Evolutionary conservation across 2,329 filamentous ascomycete genomes (phyloP).

Genomic region (Penicillium psychrosexuale): DNA sequence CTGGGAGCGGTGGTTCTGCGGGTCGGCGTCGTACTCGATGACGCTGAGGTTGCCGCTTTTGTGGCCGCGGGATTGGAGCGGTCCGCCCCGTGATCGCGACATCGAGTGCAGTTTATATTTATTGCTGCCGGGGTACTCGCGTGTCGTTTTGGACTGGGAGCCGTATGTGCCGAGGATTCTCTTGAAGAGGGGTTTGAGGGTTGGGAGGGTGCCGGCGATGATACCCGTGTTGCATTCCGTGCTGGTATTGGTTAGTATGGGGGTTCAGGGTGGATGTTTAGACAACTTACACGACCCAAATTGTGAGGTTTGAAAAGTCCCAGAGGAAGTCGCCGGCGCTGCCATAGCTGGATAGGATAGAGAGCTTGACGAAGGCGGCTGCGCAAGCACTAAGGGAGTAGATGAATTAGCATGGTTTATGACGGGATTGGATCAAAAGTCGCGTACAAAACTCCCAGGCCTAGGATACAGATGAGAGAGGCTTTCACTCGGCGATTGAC

Average conservation of each 20-base stretch:
- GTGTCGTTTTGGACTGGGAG: constrained; percentile 14
- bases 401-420: not conserved
- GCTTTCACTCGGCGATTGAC: constrained; percentile 40
- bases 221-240: constrained; percentile 34
- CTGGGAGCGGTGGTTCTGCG: not conserved
- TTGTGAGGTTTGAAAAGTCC: constrained; percentile 49
- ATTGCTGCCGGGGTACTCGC: constrained; percentile 11
- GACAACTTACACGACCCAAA: constrained; percentile 41
- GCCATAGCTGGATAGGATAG: constrained; percentile 41
- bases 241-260: constrained; percentile 1
- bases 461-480: constrained; percentile 39
- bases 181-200: constrained; percentile 34
- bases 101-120: constrained; percentile 13
- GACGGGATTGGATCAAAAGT: not conserved
- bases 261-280: not conserved
- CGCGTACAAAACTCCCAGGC: constrained; percentile 44
- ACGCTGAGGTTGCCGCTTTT: constrained; percentile 1
- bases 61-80: constrained; percentile 3
- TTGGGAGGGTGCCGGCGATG: constrained; percentile 31
- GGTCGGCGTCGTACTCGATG: not conserved
- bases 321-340: constrained; percentile 44
- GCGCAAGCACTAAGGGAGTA: constrained; percentile 33
- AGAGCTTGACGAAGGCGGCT: constrained; percentile 45
- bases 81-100: constrained; percentile 3
- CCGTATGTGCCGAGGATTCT: constrained; percentile 22